Evolutionary conservation across 1,284 basidiomycete species (phyloP).

Genomic region (Flammula alnicola): DNA sequence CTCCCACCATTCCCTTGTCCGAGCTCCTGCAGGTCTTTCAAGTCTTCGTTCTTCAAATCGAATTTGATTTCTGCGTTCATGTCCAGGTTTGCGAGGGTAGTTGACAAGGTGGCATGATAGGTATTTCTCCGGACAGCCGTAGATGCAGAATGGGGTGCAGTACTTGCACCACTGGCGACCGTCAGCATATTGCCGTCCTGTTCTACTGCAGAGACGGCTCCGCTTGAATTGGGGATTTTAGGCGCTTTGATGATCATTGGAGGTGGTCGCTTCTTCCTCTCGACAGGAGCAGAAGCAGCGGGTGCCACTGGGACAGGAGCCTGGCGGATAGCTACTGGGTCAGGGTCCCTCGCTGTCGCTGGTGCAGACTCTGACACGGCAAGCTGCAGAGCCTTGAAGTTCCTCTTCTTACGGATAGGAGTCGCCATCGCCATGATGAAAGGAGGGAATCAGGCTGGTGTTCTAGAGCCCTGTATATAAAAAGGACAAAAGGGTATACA

Average conservation of each 20-base stretch:
- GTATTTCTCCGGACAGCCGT: constrained; percentile 43
- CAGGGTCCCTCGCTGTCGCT: constrained; percentile 29
- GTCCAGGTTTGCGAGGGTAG: constrained; percentile 76
- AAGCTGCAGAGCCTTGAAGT: constrained; percentile 52
- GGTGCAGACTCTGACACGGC: constrained; percentile 33
- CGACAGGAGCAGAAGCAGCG: constrained; percentile 31
- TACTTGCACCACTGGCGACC: constrained; percentile 34
- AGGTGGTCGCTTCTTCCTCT: constrained; percentile 45
- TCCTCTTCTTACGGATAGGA: constrained; percentile 54
- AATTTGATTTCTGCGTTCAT: constrained; percentile 77
- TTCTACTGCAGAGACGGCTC: constrained; percentile 36
- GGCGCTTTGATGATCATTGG: constrained; percentile 50
- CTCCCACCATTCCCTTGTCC: constrained; percentile 98
- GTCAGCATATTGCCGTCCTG: constrained; percentile 36
- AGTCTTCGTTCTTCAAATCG: constrained; percentile 81
- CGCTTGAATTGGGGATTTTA: constrained; percentile 37
- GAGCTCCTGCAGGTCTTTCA: constrained; percentile 86
- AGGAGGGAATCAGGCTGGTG: constrained; percentile 5
- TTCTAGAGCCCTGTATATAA: constrained; percentile 1
- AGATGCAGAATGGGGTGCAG: constrained; percentile 41
- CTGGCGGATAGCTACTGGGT: constrained; percentile 40
- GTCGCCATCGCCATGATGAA: constrained; percentile 33
- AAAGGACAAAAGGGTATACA: background rate
- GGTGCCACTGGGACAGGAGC: constrained; percentile 34
- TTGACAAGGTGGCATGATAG: constrained; percentile 61